Conservation (phyloP, 495 filamentous ascomycete genomes). For the Lepidopterella palustris region DNA sequence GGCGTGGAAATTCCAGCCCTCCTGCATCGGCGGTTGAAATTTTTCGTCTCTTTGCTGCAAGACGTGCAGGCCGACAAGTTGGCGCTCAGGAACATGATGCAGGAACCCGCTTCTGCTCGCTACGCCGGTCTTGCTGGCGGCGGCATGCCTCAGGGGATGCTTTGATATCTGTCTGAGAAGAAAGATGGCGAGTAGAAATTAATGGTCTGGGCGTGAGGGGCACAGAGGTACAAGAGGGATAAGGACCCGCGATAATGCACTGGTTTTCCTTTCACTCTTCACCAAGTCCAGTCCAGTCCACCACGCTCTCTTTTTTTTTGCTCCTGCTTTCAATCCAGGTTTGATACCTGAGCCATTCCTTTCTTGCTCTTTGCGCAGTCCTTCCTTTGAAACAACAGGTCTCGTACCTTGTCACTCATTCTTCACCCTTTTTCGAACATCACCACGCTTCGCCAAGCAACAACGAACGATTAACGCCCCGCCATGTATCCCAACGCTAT, state of each 20-base stretch:
- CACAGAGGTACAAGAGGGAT: background rate
- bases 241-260: background rate
- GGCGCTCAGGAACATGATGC: constrained; percentile 1
- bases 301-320: background rate
- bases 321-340: constrained; percentile 7
- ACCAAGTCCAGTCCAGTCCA: background rate
- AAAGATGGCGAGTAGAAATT: background rate
- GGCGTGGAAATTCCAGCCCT: background rate
- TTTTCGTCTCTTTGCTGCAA: background rate
- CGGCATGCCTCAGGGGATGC: background rate
- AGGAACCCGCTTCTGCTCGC: background rate
- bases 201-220: background rate
- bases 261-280: background rate
- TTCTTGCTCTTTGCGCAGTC: background rate
- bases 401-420: background rate
- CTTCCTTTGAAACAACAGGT: background rate
- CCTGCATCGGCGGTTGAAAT: background rate
- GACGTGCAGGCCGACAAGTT: no score
- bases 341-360: constrained; percentile 11
- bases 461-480: background rate
- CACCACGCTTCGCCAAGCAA: background rate
- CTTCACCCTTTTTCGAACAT: constrained; percentile 4
- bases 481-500: background rate
- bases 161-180: background rate
- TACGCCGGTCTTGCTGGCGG: background rate